phyloP scores from a whole-genome alignment of 164 flowering plant genomes.

The Amborella trichopoda region DNA sequence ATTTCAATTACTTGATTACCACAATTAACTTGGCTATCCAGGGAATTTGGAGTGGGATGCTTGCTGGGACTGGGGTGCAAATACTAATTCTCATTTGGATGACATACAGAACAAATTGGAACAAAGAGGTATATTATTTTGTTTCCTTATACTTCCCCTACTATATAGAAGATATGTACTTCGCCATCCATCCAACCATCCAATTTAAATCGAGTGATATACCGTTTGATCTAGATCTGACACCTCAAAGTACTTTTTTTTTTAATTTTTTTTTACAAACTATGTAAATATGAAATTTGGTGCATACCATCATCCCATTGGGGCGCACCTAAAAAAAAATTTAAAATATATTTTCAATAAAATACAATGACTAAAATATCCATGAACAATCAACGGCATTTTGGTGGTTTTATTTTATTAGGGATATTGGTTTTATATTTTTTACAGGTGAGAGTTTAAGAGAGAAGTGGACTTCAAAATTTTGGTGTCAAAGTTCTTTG shows the following conservation, averaged over 20 bases:
- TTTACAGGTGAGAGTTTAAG: too few species aligned
- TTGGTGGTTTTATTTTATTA: too few species aligned
- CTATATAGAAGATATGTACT: not conserved
- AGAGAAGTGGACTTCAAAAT: too few species aligned
- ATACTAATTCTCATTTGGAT: conserved; percentile 3
- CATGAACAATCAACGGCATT: too few species aligned
- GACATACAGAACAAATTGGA: conserved; percentile 8
- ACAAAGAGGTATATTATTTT: conserved; percentile 6
- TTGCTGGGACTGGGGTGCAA: conserved; percentile 3
- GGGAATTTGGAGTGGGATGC: conserved; percentile 11
- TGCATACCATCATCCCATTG: not conserved
- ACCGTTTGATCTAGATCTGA: not conserved
- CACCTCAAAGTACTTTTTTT: not conserved
- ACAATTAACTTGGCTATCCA: too few species aligned
- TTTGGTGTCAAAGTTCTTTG: not conserved
- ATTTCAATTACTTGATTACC: too few species aligned
- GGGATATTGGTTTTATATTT: too few species aligned
- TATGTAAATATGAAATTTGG: not conserved
- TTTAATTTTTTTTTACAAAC: not conserved
- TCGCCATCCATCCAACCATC: not conserved
- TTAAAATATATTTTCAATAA: too few species aligned
- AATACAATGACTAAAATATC: too few species aligned
- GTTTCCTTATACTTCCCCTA: not conserved
- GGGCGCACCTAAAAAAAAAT: not conserved
- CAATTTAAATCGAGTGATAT: not conserved